These are phyloP conservation scores for Epithemia pelagica DNA, from an alignment of 108 stramenopile species.

Conservation along the genomic window DNA sequence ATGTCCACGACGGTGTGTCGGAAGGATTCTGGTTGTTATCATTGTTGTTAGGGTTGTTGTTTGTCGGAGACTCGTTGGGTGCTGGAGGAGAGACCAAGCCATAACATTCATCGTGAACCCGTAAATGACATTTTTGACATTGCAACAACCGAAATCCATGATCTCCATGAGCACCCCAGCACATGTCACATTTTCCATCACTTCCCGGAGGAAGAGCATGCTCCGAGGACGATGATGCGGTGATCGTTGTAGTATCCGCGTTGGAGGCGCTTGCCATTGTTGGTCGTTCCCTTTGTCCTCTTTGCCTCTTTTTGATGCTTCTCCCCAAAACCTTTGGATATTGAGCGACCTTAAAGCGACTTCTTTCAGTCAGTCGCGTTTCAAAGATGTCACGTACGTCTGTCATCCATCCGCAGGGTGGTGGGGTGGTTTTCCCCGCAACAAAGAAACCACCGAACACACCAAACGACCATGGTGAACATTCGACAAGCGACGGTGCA, in stretches of 20 bases:
- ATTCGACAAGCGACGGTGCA: constrained; percentile 84
- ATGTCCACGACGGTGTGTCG: no score
- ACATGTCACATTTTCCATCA: constrained; percentile 2
- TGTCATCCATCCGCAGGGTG: no score
- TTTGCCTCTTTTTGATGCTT: no score
- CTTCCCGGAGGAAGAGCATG: not conserved
- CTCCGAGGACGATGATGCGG: no score
- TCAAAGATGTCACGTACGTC: no score
- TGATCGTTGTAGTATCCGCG: no score
- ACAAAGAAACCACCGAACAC: not conserved
- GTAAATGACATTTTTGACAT: constrained; percentile 28
- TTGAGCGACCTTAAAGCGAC: no score
- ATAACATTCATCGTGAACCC: constrained; percentile 48
- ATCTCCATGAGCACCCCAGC: not conserved
- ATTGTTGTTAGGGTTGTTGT: not conserved
- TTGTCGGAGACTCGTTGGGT: not conserved
- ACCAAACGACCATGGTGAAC: constrained; percentile 62
- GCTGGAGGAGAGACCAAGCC: constrained; percentile 11
- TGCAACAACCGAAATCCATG: constrained; percentile 1
- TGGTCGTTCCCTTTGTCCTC: no score
- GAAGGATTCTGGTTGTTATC: constrained; percentile 16
- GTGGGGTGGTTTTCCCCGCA: no score
- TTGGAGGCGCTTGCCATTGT: no score
- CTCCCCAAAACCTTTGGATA: no score
- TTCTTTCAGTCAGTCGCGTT: no score